Evolutionary conservation across 306 rosid species (phyloP).

Genomic region (Lablab purpureus): DNA sequence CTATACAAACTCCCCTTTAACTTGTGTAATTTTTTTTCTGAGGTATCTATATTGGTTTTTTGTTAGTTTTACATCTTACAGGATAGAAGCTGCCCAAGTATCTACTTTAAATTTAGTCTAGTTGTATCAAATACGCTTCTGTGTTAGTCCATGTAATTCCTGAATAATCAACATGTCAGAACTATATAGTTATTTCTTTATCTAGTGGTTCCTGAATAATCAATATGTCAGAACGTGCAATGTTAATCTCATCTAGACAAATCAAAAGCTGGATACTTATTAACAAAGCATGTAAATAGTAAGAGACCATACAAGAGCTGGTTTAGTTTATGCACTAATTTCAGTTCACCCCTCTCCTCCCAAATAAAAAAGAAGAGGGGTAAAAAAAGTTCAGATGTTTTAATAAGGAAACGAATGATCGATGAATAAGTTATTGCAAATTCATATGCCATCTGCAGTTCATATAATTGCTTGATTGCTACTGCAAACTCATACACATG

Average conservation of each 20-base stretch:
- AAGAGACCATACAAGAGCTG: neutral
- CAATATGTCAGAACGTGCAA: neutral
- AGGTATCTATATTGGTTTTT: neutral
- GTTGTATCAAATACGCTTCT: neutral
- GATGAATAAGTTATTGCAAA: neutral
- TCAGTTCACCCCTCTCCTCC: neutral
- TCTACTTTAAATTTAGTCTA: neutral
- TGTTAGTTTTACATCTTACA: neutral
- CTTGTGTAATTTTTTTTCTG: neutral
- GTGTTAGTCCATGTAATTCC: too few species aligned
- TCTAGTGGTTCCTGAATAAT: neutral
- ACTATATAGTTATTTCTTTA: neutral
- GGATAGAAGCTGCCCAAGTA: neutral
- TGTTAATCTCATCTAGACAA: neutral
- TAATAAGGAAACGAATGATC: neutral
- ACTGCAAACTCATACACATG: neutral
- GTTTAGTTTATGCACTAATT: neutral
- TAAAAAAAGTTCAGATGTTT: neutral
- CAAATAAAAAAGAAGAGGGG: neutral
- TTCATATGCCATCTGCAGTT: neutral
- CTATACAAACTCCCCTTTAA: neutral
- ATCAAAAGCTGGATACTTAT: neutral
- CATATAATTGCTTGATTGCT: neutral
- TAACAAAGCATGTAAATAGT: neutral
- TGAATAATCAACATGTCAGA: too few species aligned